Evolutionary conservation across 306 rosid species (phyloP).

Genomic region (Dalbergia oliveri): DNA sequence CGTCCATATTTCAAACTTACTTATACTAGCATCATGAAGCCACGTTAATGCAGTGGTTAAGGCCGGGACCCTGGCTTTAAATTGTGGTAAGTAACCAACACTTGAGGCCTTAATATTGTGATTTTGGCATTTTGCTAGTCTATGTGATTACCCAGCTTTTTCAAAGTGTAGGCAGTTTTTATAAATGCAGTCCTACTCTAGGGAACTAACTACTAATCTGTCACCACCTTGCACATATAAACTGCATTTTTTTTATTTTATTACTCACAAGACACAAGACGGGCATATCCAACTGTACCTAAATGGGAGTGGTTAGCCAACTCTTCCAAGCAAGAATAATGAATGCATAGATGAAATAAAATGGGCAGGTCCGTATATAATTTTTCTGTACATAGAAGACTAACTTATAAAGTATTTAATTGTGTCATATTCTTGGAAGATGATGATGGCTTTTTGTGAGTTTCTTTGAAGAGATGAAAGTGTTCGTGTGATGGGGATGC

Average conservation of each 20-base stretch:
- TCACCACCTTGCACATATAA: conserved; percentile 20
- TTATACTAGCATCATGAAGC: background rate
- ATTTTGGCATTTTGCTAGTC: no score
- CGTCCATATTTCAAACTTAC: background rate
- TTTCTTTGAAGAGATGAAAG: conserved; percentile 28
- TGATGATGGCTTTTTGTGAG: background rate
- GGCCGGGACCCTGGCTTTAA: background rate
- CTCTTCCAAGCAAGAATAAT: background rate
- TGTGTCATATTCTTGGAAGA: conserved; percentile 38
- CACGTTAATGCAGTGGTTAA: background rate
- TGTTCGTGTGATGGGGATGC: conserved; percentile 27
- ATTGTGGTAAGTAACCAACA: background rate
- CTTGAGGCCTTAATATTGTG: background rate
- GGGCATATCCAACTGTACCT: background rate
- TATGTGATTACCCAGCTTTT: no score
- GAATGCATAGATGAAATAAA: background rate
- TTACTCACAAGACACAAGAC: conserved; percentile 19
- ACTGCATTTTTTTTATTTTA: conserved; percentile 8
- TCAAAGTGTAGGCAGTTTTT: no score
- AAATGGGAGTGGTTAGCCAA: conserved; percentile 3
- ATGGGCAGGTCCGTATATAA: background rate
- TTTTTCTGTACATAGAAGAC: background rate
- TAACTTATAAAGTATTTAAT: conserved; percentile 12
- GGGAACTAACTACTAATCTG: background rate
- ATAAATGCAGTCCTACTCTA: background rate